Evolutionary conservation across 768 basidiomycete genomes (phyloP), one percentile per base, ranked within the genome.

Genomic region (Amanita brunnescens): DNA sequence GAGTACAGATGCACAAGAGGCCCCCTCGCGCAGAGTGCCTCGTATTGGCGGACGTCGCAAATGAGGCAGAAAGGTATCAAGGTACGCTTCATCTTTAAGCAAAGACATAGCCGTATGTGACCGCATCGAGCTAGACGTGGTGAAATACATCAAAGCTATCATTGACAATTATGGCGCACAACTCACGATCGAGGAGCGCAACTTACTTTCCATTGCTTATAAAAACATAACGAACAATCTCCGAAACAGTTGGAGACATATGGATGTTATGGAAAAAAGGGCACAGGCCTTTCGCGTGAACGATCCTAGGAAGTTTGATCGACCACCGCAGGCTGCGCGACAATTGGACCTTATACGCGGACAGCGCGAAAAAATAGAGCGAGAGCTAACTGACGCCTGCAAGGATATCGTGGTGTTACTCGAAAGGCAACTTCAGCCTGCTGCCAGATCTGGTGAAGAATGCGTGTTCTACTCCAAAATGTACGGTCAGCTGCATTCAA

Each of bases 401-500:
- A 80, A 83, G 66, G 88, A 90, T 62, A 83, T 90, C 61, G 79
- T 91, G 38, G 69, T 75, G 52, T 69, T 91, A 3, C 66, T 93
- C 56, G 80, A 91, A 49, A 70, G 74, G 23, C 61, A 69, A 29
- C 64, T 72, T 14, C 56, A 72, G 5, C 66, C 66, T 8, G 60
- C 62, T 13, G 90, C 89, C 6, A 78, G 74, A 55, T 73, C 77
- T 13, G 89, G 91, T 38, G 90, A 92, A 67, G 83, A 85, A 66
- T 83, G 79, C 56, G 91, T 91, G 29, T 93, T 92, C 71, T 92
- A 92, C 73, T 83, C 80, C 63, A 93, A 94, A 72, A 83, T 91
- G 87, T 86, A 59, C n/a, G 79, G 30, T 24, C 5, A 24, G 6
- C 18, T 44, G 3, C 63, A 23, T 20, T 6, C 26, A 29, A 29